phyloP scores from a whole-genome alignment of 768 basidiomycete species.

The Pulveroboletus sp. region DNA sequence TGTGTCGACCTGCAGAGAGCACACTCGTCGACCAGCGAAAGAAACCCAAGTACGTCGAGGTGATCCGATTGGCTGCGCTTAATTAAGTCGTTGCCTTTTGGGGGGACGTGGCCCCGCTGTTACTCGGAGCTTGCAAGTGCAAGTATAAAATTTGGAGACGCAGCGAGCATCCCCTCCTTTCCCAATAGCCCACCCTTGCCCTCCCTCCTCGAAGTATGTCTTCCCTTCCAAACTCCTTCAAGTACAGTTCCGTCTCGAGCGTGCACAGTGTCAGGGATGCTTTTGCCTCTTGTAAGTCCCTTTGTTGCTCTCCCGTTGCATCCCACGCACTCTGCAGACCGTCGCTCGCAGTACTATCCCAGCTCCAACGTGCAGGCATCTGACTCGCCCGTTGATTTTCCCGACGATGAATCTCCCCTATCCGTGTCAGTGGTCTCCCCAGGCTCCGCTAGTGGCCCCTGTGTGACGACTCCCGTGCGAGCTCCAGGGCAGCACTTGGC shows the following conservation, averaged over 20 bases:
- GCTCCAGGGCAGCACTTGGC: no score
- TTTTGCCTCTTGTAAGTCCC: conserved; percentile 53
- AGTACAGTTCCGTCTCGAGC: conserved; percentile 46
- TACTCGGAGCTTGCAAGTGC: no score
- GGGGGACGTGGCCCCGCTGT: no score
- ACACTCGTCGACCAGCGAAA: no score
- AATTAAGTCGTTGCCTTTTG: no score
- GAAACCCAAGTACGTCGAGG: no score
- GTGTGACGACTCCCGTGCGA: background rate
- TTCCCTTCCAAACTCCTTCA: conserved; percentile 42
- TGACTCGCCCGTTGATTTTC: conserved; percentile 36
- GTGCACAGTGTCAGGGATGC: conserved; percentile 48
- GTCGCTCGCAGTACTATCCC: conserved; percentile 63
- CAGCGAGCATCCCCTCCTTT: no score
- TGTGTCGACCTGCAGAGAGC: no score
- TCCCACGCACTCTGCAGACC: conserved; percentile 40
- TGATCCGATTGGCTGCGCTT: conserved; percentile 7
- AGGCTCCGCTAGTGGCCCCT: background rate
- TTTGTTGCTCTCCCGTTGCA: background rate
- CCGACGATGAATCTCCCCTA: conserved; percentile 29
- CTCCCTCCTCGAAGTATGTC: conserved; percentile 34
- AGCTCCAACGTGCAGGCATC: conserved; percentile 53
- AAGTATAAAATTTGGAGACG: no score
- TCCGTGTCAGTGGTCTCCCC: conserved; percentile 2
- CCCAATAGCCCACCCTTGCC: no score